Percentiles rank a stretch among this genome's conserved stretches.
Conservation (phyloP, 345 rosid species). For the Microcos paniculata region DNA sequence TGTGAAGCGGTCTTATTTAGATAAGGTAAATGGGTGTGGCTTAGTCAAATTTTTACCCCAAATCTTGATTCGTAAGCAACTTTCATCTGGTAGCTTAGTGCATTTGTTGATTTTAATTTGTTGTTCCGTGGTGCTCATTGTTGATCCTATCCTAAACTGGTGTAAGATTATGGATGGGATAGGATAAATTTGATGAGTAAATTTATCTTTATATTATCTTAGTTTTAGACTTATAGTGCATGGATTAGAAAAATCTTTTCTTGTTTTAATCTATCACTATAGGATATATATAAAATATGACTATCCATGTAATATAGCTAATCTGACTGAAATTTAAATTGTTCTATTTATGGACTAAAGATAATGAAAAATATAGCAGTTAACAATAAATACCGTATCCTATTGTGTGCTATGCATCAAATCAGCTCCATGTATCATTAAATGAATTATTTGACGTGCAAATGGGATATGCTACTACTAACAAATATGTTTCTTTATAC, state of each 20-base stretch:
- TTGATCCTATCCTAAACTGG: not conserved
- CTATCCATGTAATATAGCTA: not conserved
- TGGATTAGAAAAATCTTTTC: not conserved
- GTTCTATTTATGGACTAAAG: not conserved
- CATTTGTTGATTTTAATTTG: not conserved
- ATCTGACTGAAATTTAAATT: not conserved
- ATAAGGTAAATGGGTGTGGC: not conserved
- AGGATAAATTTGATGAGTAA: not conserved
- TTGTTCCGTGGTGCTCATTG: not conserved
- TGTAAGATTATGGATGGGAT: not conserved
- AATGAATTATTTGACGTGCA: not conserved
- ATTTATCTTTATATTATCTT: not conserved
- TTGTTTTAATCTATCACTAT: not conserved
- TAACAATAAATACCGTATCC: not conserved
- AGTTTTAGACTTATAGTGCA: not conserved
- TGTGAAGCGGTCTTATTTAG: not conserved
- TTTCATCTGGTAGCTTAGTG: not conserved
- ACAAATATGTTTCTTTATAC: slow-evolving; percentile 10
- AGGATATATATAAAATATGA: not conserved
- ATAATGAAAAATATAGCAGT: not conserved
- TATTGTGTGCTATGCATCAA: not conserved
- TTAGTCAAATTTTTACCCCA: not conserved
- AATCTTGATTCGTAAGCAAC: not conserved
- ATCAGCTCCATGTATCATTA: not conserved
- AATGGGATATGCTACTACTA: slow-evolving; percentile 10